Percentiles rank a stretch among this genome's conserved stretches.
These are phyloP conservation scores for Leccinum subgranulosum DNA, from an alignment of 768 basidiomycete species.

Conservation along the genomic window DNA sequence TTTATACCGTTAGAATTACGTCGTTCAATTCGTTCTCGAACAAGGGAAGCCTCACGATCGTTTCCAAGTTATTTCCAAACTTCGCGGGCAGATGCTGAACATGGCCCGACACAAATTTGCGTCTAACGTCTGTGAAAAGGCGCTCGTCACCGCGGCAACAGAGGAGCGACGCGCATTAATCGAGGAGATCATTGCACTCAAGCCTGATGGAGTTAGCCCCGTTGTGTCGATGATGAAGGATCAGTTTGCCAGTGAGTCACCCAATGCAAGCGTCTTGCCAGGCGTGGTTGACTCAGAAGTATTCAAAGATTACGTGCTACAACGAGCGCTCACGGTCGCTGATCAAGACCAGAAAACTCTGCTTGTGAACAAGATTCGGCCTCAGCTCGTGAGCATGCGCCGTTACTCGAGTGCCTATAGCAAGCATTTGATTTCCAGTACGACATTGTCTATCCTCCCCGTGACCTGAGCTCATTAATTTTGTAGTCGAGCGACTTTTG, in stretches of 20 bases:
- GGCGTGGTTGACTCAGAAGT: conserved; percentile 3
- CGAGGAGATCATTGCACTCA: conserved; percentile 73
- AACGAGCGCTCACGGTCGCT: conserved; percentile 67
- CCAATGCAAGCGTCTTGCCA: not conserved
- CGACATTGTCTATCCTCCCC: conserved; percentile 26
- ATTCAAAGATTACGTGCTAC: conserved; percentile 75
- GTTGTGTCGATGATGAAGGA: conserved; percentile 81
- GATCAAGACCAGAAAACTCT: conserved; percentile 70
- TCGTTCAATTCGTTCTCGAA: conserved; percentile 90
- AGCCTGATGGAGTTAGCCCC: conserved; percentile 61
- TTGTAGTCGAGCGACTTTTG: conserved; percentile 65
- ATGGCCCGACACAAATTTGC: conserved; percentile 91
- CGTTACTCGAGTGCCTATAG: conserved; percentile 69
- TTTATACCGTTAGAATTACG: conserved; percentile 70
- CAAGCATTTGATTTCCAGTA: conserved; percentile 81
- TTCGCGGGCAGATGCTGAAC: conserved; percentile 74
- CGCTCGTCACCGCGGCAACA: conserved; percentile 60
- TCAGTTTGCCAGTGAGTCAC: conserved; percentile 78
- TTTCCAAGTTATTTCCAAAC: conserved; percentile 57
- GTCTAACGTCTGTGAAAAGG: conserved; percentile 95
- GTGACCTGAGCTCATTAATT: conserved; percentile 7
- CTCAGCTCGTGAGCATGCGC: conserved; percentile 68
- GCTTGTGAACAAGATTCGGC: conserved; percentile 59
- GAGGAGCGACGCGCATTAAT: conserved; percentile 69
- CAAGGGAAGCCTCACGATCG: conserved; percentile 72